Evolutionary conservation across 257 asterid genomes (phyloP), one percentile per base, ranked within the genome.

Genomic region (Solanum arcanum): DNA sequence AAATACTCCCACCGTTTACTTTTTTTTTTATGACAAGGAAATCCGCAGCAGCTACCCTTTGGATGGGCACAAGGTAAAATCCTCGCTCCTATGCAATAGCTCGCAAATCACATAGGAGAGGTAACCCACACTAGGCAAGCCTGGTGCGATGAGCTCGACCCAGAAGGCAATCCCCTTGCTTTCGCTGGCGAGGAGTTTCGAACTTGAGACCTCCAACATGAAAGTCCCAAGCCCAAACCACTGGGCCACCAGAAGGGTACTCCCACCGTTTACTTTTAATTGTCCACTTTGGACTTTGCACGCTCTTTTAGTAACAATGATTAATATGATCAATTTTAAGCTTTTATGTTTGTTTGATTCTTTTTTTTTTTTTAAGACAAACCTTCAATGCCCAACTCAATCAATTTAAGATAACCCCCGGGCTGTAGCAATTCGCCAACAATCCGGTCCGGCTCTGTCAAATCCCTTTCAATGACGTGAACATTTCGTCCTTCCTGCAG

Each of bases 381-480:
- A 90, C 91, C 91, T 70, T 90, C 89, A 23, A 90, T 89, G 69
- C 91, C 91, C 46, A 88, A 89, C 68, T 90, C 91, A 42, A 90
- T 75, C 16, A 90, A 87, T 72, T 90, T 90, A 15, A 90, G 89
- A 49, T 90, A 90, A 49, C 91, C 91, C 18, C 91, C 91, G 5
- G 91, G 91, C 84, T 90, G 91, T 31, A 90, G 90, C 76, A 90
- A 49, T 84, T 90, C 91, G 31, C 91, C 91, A 1, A 90, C 91
- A 75, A 90, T 88, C 85, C 91, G 86, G 86, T 90, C 90, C 0
- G 88, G 91, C 89, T 90, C 91, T 9, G 89, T 73, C 39, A 90
- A 86, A 86, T 90, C 90, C 76, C 91, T 89, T 87, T 86, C 91
- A 35, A 89, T 68, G 9, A 81, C 75, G 16, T 75, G 86, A 49